Evolutionary conservation across 768 basidiomycete species (phyloP).

Genomic region (Kwoniella dejecticola): DNA sequence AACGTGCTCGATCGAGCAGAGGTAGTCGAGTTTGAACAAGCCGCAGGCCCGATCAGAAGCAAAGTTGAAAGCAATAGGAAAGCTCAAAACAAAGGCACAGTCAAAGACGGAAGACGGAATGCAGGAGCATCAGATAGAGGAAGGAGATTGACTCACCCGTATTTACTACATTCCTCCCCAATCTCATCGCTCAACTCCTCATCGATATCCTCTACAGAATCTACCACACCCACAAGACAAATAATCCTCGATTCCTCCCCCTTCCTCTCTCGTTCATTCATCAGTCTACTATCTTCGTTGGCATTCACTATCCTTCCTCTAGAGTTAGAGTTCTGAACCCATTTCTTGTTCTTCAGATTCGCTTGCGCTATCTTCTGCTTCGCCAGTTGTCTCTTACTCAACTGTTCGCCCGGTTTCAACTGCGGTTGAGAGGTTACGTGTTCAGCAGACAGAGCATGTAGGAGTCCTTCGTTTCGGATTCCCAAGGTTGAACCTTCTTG

Average conservation of each 20-base stretch:
- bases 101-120: too few species aligned
- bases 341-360: conserved; percentile 45
- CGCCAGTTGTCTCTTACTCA: conserved; percentile 51
- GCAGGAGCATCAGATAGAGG: not conserved
- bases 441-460: conserved; percentile 84
- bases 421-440: conserved; percentile 59
- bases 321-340: conserved; percentile 58
- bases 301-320: conserved; percentile 89
- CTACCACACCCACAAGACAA: conserved; percentile 85
- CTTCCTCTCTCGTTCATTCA: conserved; percentile 76
- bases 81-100: too few species aligned
- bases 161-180: conserved; percentile 57
- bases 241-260: conserved; percentile 90
- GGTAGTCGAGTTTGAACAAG: too few species aligned
- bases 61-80: too few species aligned
- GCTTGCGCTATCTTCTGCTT: conserved; percentile 53
- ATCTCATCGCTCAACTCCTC: conserved; percentile 87
- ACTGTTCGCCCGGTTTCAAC: conserved; percentile 52
- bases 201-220: conserved; percentile 72
- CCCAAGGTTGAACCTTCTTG: conserved; percentile 92
- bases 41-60: too few species aligned
- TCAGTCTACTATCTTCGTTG: conserved; percentile 76
- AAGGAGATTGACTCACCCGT: conserved; percentile 39
- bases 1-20: too few species aligned
- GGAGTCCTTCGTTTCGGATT: conserved; percentile 77